phyloP scores from a whole-genome alignment of 2,329 filamentous ascomycete genomes.

The Aspergillus sp. region DNA sequence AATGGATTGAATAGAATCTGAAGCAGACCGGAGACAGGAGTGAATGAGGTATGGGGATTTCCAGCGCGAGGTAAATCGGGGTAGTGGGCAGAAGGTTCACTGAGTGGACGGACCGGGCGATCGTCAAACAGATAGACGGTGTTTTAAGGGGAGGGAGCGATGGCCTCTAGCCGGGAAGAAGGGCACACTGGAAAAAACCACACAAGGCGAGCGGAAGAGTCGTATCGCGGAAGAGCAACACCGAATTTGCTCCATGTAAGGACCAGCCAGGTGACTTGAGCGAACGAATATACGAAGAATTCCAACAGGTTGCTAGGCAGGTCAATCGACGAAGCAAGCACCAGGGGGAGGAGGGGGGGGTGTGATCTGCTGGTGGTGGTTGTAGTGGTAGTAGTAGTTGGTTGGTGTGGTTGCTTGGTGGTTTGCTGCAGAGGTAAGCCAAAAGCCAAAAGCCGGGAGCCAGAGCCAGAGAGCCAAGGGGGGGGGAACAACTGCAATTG shows the following conservation, averaged over 20 bases:
- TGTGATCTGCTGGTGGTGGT: constrained; percentile 14
- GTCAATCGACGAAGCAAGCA: constrained; percentile 8
- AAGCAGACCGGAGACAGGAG: not conserved
- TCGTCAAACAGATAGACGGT: constrained; percentile 18
- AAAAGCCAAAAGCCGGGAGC: constrained; percentile 4
- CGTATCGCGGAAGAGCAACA: constrained; percentile 10
- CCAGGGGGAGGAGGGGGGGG: not conserved
- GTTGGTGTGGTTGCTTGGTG: not conserved
- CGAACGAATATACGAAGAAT: constrained; percentile 12
- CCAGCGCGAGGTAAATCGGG: constrained; percentile 12
- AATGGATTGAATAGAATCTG: constrained; percentile 9
- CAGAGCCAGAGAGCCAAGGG: not conserved
- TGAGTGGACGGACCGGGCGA: constrained; percentile 19
- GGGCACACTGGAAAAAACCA: constrained; percentile 23
- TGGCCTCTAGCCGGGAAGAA: constrained; percentile 27
- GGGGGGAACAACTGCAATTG: constrained; percentile 4
- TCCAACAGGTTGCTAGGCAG: constrained; percentile 13
- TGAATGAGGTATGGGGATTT: constrained; percentile 11
- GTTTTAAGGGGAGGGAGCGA: constrained; percentile 30
- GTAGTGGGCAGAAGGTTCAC: constrained; percentile 15
- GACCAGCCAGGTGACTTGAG: constrained; percentile 23
- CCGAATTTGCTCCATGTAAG: constrained; percentile 18
- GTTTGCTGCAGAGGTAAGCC: not conserved
- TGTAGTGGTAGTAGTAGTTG: not conserved
- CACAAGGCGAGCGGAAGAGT: constrained; percentile 17